A percentile compares a stretch with the other conserved stretches of the same genome.
Conservation (phyloP, 768 basidiomycete genomes). For the Rhodotorula paludigena region DNA sequence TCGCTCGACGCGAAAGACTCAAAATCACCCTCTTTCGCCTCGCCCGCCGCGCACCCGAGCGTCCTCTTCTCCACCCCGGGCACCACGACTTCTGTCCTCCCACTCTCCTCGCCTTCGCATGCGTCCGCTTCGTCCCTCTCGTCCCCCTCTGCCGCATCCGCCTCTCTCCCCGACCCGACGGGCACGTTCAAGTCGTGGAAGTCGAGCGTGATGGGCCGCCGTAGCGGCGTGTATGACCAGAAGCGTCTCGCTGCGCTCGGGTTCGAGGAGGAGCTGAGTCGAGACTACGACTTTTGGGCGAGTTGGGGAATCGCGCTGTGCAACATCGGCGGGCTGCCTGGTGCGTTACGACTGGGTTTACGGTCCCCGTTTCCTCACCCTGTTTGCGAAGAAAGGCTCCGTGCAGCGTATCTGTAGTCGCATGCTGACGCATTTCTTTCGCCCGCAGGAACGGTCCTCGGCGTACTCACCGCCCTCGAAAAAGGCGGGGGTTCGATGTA, state of each 20-base stretch:
- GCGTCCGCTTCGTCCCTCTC: too few relatives aligned
- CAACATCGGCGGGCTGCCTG: slow-evolving; percentile 35
- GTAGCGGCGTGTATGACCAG: slow-evolving; percentile 19
- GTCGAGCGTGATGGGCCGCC: slow-evolving; percentile 6
- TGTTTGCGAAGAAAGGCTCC: too few relatives aligned
- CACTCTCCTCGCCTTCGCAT: slow-evolving; percentile 3
- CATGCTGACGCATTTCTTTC: neutral
- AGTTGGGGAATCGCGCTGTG: slow-evolving; percentile 29
- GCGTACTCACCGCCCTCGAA: slow-evolving; percentile 38
- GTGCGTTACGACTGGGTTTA: slow-evolving; percentile 19
- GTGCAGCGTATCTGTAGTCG: neutral
- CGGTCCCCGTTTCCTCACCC: too few relatives aligned
- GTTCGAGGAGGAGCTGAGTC: slow-evolving; percentile 35
- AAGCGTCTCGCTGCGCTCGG: slow-evolving; percentile 32
- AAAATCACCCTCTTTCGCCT: neutral
- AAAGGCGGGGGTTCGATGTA: slow-evolving; percentile 41
- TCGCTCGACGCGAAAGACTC: neutral
- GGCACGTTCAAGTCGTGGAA: slow-evolving; percentile 32
- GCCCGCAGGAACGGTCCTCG: slow-evolving; percentile 34
- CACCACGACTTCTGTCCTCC: slow-evolving; percentile 4
- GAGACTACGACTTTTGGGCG: slow-evolving; percentile 37
- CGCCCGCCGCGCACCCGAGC: neutral
- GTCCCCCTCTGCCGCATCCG: neutral
- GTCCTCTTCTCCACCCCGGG: slow-evolving; percentile 5
- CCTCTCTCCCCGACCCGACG: neutral